Conservation (phyloP, 1,284 basidiomycete genomes). For the Kalmanozyma brasiliensis region DNA sequence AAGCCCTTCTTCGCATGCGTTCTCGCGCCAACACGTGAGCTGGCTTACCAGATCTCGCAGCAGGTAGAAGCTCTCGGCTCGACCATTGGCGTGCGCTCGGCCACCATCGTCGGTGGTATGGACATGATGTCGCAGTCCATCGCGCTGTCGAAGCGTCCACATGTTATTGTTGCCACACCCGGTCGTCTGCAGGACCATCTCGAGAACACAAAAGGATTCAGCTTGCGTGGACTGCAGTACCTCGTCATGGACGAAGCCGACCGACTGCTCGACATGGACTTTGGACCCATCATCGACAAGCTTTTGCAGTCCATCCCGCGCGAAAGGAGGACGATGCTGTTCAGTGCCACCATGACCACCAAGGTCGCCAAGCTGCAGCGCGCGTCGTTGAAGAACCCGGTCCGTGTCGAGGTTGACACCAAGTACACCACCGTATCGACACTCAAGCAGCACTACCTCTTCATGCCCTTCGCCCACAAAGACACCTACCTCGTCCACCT, state of each 20-base stretch:
- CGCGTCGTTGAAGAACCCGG: conserved; percentile 92
- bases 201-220: conserved; percentile 98
- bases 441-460: conserved; percentile 92
- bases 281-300: conserved; percentile 95
- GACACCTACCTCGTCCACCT: conserved; percentile 91
- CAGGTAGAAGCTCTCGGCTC: conserved; percentile 93
- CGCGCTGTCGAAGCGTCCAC: conserved; percentile 81
- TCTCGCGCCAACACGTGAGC: conserved; percentile 92
- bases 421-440: conserved; percentile 99
- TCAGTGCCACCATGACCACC: conserved; percentile 99
- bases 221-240: conserved; percentile 85
- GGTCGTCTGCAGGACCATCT: conserved; percentile 94
- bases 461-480: conserved; percentile 92
- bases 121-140: conserved; percentile 93
- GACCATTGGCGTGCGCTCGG: conserved; percentile 78
- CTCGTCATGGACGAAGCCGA: conserved; percentile 98
- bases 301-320: conserved; percentile 94
- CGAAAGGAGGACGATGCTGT: conserved; percentile 94
- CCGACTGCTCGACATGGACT: conserved; percentile 95
- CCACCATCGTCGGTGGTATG: conserved; percentile 93
- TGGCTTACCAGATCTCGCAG: conserved; percentile 98
- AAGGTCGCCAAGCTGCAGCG: conserved; percentile 97
- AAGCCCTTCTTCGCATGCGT: conserved; percentile 92
- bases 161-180: conserved; percentile 96
- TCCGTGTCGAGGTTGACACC: conserved; percentile 88